Evolutionary conservation across 441 rosid species (phyloP).

Genomic region (Dalechampia spathulata): DNA sequence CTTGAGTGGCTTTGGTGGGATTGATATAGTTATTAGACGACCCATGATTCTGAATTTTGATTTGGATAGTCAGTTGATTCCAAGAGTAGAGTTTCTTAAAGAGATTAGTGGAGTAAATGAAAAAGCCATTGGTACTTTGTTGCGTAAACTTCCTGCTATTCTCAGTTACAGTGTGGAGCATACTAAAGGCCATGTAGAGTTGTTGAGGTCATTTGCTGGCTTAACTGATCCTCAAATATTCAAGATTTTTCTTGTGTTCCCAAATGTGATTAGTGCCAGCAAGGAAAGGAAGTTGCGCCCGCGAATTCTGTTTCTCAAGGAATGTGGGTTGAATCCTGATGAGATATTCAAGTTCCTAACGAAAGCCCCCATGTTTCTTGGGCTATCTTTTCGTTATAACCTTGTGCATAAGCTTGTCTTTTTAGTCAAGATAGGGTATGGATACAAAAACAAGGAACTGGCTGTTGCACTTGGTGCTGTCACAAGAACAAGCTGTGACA

Average conservation of each 20-base stretch:
- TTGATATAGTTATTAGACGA: constrained; percentile 44
- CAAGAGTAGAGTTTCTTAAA: constrained; percentile 43
- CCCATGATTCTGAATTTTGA: constrained; percentile 52
- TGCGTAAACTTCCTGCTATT: constrained; percentile 54
- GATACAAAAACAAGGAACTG: constrained; percentile 51
- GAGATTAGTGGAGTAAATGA: constrained; percentile 60
- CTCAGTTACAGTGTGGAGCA: constrained; percentile 57
- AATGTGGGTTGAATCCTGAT: constrained; percentile 50
- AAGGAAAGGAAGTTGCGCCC: constrained; percentile 67
- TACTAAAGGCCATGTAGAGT: constrained; percentile 43
- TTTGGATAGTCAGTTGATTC: constrained; percentile 54
- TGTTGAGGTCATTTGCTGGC: constrained; percentile 61
- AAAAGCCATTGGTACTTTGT: constrained; percentile 38
- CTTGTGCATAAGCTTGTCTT: constrained; percentile 50
- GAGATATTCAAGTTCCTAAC: constrained; percentile 64
- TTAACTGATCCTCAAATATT: constrained; percentile 52
- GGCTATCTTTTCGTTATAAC: constrained; percentile 49
- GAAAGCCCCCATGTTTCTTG: constrained; percentile 64
- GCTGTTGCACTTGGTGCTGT: constrained; percentile 61
- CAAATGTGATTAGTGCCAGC: constrained; percentile 54
- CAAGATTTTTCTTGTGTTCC: constrained; percentile 59
- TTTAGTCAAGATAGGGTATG: constrained; percentile 64
- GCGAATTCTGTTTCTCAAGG: constrained; percentile 56
- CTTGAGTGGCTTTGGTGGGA: constrained; percentile 53
- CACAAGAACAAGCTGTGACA: constrained; percentile 68